These are phyloP conservation scores for Gymnopilus junonius DNA, from an alignment of 768 basidiomycete genomes.

Conservation along the genomic window DNA sequence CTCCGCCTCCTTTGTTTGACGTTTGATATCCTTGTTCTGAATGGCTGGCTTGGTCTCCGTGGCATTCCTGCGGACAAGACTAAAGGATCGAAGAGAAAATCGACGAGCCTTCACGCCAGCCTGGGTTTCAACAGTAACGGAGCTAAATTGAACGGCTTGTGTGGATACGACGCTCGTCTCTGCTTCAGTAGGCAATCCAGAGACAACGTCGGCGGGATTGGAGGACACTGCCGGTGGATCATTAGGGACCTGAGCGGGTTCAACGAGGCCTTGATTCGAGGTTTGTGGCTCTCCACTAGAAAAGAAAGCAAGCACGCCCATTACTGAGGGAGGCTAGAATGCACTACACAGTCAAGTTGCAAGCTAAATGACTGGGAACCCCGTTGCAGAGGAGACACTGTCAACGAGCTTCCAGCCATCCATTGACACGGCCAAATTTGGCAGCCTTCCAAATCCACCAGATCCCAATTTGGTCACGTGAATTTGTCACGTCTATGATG, in stretches of 20 bases:
- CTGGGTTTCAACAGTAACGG: neutral
- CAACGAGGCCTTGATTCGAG: neutral
- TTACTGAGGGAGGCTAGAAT: neutral
- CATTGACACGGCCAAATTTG: neutral
- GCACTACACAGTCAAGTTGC: neutral
- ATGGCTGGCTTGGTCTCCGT: constrained; percentile 35
- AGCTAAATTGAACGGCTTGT: neutral
- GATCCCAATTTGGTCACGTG: neutral
- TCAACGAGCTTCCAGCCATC: neutral
- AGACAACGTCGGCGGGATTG: neutral
- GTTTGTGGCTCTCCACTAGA: neutral
- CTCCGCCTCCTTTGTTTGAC: constrained; percentile 25
- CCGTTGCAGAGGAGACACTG: neutral
- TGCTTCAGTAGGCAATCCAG: neutral
- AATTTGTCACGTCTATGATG: neutral
- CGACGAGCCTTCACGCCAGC: constrained; percentile 31
- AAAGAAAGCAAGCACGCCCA: constrained; percentile 20
- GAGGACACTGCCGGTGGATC: neutral
- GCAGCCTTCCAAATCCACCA: neutral
- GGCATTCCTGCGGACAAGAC: constrained; percentile 33
- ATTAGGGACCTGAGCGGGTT: neutral
- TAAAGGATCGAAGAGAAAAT: constrained; percentile 53
- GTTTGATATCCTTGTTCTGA: constrained; percentile 45
- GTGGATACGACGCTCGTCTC: neutral
- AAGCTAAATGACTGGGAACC: neutral